phyloP scores from a whole-genome alignment of 495 filamentous ascomycete species.

The Podospora pseudoanserina region DNA sequence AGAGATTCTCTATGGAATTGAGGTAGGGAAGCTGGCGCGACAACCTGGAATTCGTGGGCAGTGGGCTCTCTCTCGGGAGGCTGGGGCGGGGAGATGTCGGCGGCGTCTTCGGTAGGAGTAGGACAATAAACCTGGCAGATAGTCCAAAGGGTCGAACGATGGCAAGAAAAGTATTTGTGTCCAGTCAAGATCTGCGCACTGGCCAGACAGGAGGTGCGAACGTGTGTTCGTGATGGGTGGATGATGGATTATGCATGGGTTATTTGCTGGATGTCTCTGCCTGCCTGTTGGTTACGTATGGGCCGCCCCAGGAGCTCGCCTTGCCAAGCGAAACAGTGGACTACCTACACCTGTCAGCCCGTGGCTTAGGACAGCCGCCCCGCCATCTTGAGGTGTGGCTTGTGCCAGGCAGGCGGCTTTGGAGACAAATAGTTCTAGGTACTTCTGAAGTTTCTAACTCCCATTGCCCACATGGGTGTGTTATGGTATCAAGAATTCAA shows the following conservation, averaged over 20 bases:
- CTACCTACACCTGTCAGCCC: not conserved
- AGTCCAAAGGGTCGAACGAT: not conserved
- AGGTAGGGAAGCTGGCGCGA: not conserved
- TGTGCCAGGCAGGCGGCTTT: not conserved
- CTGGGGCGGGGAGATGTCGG: not conserved
- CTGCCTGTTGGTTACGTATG: slow-evolving; percentile 30
- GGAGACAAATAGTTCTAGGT: no score
- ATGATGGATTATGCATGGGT: slow-evolving; percentile 6
- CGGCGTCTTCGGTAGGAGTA: not conserved
- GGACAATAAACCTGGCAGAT: not conserved
- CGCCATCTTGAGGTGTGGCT: not conserved
- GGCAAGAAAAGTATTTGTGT: not conserved
- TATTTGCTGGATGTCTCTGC: slow-evolving; percentile 15
- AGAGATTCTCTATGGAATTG: not conserved
- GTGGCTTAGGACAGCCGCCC: not conserved
- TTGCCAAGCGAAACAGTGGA: slow-evolving; percentile 16
- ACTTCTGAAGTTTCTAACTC: not conserved
- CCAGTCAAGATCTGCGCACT: not conserved
- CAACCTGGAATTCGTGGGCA: not conserved
- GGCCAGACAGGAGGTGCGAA: not conserved
- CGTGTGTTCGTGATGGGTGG: slow-evolving; percentile 12
- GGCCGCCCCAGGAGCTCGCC: slow-evolving; percentile 19
- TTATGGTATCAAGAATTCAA: not conserved
- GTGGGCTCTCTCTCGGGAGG: not conserved
- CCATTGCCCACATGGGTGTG: not conserved